Percentiles rank a stretch among this genome's conserved stretches.
These are phyloP conservation scores for Coemansia sp. DNA, from an alignment of 192 early-diverging fungal genomes.

Conservation along the genomic window DNA sequence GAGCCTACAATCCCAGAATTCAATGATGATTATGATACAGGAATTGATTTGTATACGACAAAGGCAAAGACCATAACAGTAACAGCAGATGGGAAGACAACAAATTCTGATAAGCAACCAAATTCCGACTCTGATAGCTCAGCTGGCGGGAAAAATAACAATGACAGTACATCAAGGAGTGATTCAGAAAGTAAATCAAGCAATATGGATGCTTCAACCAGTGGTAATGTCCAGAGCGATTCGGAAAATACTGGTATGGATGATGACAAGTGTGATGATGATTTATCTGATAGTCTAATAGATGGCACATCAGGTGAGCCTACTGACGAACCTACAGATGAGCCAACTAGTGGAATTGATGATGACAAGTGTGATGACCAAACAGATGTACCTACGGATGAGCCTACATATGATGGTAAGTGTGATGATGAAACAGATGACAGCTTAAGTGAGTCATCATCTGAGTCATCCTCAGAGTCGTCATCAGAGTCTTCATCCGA, in stretches of 20 bases:
- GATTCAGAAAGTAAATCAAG: background rate
- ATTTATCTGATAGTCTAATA: no score
- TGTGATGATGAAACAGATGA: background rate
- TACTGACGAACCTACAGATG: background rate
- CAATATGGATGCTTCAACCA: background rate
- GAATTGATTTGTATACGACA: background rate
- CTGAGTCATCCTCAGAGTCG: background rate
- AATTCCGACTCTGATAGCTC: no score
- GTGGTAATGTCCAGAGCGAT: background rate
- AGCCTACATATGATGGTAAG: background rate
- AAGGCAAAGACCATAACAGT: background rate
- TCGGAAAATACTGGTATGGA: no score
- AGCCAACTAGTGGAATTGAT: background rate
- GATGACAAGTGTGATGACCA: slow-evolving; percentile 9
- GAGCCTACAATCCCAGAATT: background rate
- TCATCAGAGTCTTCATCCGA: background rate
- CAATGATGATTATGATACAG: background rate
- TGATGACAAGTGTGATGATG: no score
- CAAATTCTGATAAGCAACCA: background rate
- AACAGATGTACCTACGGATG: background rate
- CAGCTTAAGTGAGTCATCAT: background rate
- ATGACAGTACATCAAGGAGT: background rate
- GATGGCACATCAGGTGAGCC: no score
- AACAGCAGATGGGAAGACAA: background rate
- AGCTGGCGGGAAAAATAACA: background rate